Percentiles rank a stretch among this genome's conserved stretches.
phyloP scores from a whole-genome alignment of 2,329 filamentous ascomycete genomes.

The Fusarium dlaminii region DNA sequence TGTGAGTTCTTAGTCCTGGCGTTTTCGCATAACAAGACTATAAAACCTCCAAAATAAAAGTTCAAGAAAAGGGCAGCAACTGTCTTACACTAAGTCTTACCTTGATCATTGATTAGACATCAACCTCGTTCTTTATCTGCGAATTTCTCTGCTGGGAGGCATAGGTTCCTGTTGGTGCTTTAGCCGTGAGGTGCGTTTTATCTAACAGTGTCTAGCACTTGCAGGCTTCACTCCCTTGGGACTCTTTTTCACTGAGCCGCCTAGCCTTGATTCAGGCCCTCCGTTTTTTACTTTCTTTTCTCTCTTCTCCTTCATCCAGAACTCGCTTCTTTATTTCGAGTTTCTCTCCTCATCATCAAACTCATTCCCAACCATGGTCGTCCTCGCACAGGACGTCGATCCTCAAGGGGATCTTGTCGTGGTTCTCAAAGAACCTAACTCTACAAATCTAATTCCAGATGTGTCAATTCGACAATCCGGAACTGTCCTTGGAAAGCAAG shows the following conservation, averaged over 20 bases:
- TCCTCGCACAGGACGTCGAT: neutral
- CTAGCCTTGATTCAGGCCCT: neutral
- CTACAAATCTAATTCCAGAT: rapidly evolving
- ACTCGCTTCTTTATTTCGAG: neutral
- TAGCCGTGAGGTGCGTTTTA: rapidly evolving
- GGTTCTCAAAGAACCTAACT: neutral
- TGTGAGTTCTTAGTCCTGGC: neutral
- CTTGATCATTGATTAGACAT: neutral
- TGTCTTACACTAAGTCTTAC: neutral
- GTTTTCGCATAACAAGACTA: neutral
- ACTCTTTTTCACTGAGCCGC: neutral
- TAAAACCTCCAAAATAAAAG: neutral
- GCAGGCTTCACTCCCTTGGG: neutral
- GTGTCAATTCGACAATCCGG: neutral
- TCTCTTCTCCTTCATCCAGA: neutral
- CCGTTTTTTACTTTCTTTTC: neutral
- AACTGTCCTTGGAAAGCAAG: neutral
- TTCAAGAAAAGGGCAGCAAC: neutral
- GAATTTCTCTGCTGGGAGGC: neutral
- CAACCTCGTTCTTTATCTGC: neutral
- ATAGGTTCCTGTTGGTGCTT: neutral
- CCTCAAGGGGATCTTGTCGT: neutral
- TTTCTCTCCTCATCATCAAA: neutral
- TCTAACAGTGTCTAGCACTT: neutral
- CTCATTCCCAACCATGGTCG: neutral